phyloP scores from a whole-genome alignment of 1,284 basidiomycete species.

The Xerocomus minutiporus region DNA sequence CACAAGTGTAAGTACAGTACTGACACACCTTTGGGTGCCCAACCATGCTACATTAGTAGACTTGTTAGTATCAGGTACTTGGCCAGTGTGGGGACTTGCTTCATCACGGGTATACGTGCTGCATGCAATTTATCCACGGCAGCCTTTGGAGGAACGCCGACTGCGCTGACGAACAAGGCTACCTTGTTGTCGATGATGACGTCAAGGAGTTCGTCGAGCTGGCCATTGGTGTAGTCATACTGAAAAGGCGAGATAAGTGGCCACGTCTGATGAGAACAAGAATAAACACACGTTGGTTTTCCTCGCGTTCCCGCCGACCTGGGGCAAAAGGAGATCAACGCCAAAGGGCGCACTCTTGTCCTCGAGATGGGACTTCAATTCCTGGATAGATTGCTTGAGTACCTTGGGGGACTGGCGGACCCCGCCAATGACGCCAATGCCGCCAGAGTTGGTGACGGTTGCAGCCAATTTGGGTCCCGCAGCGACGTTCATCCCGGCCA shows the following conservation, averaged over 20 bases:
- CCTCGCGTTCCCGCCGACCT: conserved; percentile 71
- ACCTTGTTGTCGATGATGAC: conserved; percentile 76
- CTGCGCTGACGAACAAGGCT: conserved; percentile 77
- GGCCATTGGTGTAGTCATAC: conserved; percentile 76
- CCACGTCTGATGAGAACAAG: not conserved
- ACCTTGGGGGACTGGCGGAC: conserved; percentile 67
- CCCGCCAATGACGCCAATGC: conserved; percentile 83
- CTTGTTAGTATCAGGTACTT: conserved; percentile 6
- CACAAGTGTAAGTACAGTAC: not conserved
- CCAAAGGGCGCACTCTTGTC: conserved; percentile 78
- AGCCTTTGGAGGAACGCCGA: conserved; percentile 80
- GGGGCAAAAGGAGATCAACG: conserved; percentile 77
- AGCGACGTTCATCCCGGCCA: conserved; percentile 75
- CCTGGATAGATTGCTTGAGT: conserved; percentile 57
- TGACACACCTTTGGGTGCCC: conserved; percentile 72
- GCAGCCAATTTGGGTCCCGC: conserved; percentile 76
- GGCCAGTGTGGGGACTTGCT: conserved; percentile 44
- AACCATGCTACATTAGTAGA: conserved; percentile 60
- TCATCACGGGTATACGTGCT: conserved; percentile 79
- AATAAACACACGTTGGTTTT: conserved; percentile 65
- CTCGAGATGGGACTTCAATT: conserved; percentile 66
- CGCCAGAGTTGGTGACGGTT: conserved; percentile 75
- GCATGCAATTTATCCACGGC: conserved; percentile 78
- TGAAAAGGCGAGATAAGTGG: conserved; percentile 23
- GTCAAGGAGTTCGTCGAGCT: conserved; percentile 69